Evolutionary conservation across 169 alveolate genomes (phyloP), one percentile per base, ranked within the genome.

Genomic region (Plasmodium adleri): DNA sequence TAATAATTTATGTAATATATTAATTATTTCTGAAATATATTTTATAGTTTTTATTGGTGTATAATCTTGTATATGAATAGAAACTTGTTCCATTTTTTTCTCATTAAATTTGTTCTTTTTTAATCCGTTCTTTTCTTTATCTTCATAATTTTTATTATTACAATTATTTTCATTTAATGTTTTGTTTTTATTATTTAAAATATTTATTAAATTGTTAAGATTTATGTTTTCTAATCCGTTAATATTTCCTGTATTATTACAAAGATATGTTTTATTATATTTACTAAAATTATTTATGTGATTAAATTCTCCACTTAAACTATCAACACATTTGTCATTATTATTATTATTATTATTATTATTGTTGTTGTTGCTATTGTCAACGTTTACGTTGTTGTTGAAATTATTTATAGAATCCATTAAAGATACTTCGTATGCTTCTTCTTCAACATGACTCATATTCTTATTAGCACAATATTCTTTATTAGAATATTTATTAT

Each of bases 41-140:
- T 86, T 86, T 20, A 86, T 71, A 2, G 92, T 86, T 72, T 86
- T 71, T 43, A 86, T 86, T n/a, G 92, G 92, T 5, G 78, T 72
- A 54, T 86, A 86, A 22, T 62, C 39, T 15, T 70, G 62, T 86
- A 86, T 86, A 67, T 28, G 24, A 28, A 86, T 72, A 2, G 5
- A 10, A 24, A 86, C 86, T 52, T 72, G 24, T 63, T 47, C 13
- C 17, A 59, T n/a, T 72, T 71, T 62, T n/a, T 26, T 60, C 39
- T 60, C 80, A 47, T 60, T 28, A 15, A 26, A 50, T 0, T 7
- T 17, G 1, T 72, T 39, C 7, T 62, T 72, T 6, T n/a, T 4
- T n/a, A 15, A 20, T 15, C 20, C 26, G 20, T 9, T 17, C 7
- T 17, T 54, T 3, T 78, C 39, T 24, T 17, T 13, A 10, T 49